Base-by-base conservation (phyloP, 2,329 filamentous ascomycete genomes). In the Phyllosticta citribraziliensis region DNA sequence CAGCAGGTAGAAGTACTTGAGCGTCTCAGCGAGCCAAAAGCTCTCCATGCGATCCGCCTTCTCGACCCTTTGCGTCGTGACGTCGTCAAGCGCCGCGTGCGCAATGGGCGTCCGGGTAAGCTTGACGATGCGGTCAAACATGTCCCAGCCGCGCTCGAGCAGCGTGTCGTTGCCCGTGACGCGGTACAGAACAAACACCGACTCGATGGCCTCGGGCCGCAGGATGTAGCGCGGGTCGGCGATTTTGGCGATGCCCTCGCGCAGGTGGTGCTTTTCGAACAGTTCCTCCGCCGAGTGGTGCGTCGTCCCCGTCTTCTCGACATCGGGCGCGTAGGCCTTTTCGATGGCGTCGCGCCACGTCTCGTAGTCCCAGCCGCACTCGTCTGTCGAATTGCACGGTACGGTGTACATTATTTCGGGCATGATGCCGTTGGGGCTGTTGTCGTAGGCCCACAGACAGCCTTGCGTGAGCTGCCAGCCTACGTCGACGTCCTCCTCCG, bases 391-490 rank as follows among this genome's bases (percentile, higher is more conserved):
- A 11, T 67, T 61, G 68, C 84, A 86, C 5, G 80, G 75, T 20
- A 82, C 68, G 52, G 84, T 72, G 47, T 78, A 72, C 66, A 83
- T 84, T 55, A 76, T 70, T 67, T 86, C 84, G 1, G 84, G 82
- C 83, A 86, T 86, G 62, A 86, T 80, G 5, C 83, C 83, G 3
- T 79, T 75, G 2, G 79, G 78, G 2, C 80, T 79, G 12, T 77
- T 74, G 64, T 80, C 78, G 69, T 86, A 86, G 1, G 82, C 80
- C 83, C 83, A 86, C 17, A 85, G 79, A 67, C 84, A 86, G 5
- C 81, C 81, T 58, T 86, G 79, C 0, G 82, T 81, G 52, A 86
- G 73, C 66, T 83, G 81, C 52, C 76, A 74, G 11, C 81, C 84
- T 58, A 85, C 78, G 0, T 78, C 73, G 63, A 85, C 72, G 65